Evolutionary conservation across 1,139 yeast species (phyloP), one percentile per base, ranked within the genome.

Genomic region (Yamadazyma atlantica): DNA sequence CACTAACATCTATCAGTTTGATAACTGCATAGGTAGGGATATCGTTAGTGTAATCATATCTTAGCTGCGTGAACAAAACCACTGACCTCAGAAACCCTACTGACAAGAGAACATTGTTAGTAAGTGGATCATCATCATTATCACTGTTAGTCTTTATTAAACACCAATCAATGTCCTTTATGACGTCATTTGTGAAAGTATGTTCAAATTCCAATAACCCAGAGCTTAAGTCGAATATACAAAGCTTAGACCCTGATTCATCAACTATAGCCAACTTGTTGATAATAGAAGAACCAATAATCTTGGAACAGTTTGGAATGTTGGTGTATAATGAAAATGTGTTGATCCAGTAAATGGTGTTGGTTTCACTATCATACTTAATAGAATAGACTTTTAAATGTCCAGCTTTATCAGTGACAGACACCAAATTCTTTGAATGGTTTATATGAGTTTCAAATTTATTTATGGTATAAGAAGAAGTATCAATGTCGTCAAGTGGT

Each of bases 1-100:
- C 71, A 2, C 80, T 71, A 2, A 90, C 78, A 52, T 85, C 90
- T 32, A 89, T 76, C 40, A 76, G 75, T 50, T 87, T 83, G 44
- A 90, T 77, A 1, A 86, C 81, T 0, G 85, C 78, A 72, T 85
- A 90, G 0, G 92, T 73, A 1, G 96, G 92, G 0, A 81, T 73
- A 21, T 73, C 69, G 51, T 87, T 86, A 4, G 96, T 88, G 55
- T 90, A 90, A 53, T 90, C 97, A 57, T 85, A 88, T 40, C 97
- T 74, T 44, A 87, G 65, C 56, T 89, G 96, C 0, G 95, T 82
- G 54, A 83, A 88, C 11, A 88, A 61, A 4, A 82, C 57, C 1
- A 85, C 86, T 41, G 73, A 69, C 14, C 78, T 63, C 9, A 66
- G 63, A 50, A 87, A 89, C 0, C 96, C 96, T 24, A 89, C 80